Percentiles rank a stretch among this genome's conserved stretches.
These are phyloP conservation scores for Tuber brumale DNA, from an alignment of 495 filamentous ascomycete genomes.

Conservation along the genomic window DNA sequence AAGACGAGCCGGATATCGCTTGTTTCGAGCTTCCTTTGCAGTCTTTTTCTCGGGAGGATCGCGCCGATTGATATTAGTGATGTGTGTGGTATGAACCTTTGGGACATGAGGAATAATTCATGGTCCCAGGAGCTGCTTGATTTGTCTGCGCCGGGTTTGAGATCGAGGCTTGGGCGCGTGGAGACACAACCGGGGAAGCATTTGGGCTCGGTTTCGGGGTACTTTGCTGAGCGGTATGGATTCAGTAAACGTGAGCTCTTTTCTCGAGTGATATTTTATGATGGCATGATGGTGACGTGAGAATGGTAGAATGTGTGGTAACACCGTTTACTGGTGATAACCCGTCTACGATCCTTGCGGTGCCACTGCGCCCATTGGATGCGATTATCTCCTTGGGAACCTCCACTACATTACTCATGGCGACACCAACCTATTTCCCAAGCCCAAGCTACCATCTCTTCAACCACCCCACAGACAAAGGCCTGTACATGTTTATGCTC, in stretches of 20 bases:
- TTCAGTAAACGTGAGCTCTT: conserved; percentile 50
- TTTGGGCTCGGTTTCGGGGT: conserved; percentile 64
- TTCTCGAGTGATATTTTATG: conserved; percentile 26
- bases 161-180: conserved; percentile 72
- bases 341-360: conserved; percentile 83
- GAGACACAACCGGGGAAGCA: conserved; percentile 70
- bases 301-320: conserved; percentile 57
- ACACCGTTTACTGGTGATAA: conserved; percentile 92
- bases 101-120: conserved; percentile 68
- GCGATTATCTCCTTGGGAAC: conserved; percentile 93
- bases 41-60: conserved; percentile 75
- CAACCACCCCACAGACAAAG: conserved; percentile 75
- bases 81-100: conserved; percentile 94
- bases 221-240: conserved; percentile 70
- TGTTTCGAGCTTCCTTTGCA: conserved; percentile 91
- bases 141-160: conserved; percentile 70
- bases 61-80: conserved; percentile 91
- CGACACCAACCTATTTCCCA: conserved; percentile 78
- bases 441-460: conserved; percentile 84
- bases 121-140: conserved; percentile 70
- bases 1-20: conserved; percentile 79
- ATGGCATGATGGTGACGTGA: conserved; percentile 12
- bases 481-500: conserved; percentile 96
- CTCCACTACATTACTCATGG: conserved; percentile 95
- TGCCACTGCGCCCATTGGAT: conserved; percentile 77